Evolutionary conservation across 805 yeast species (phyloP).

Genomic region (Saccharomyces cerevisiae): DNA sequence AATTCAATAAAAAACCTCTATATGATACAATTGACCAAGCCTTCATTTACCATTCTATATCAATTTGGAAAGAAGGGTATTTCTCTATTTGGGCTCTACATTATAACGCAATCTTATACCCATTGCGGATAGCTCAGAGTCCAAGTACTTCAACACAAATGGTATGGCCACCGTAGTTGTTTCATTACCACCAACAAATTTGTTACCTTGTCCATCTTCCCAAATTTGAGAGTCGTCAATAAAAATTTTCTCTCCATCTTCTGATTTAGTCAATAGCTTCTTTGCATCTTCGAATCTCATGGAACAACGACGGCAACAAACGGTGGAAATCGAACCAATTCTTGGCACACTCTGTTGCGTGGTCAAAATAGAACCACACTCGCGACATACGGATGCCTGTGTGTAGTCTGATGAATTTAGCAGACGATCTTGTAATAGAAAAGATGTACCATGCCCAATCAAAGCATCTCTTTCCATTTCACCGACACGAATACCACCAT

Average conservation of each 20-base stretch:
- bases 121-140: conserved; percentile 94
- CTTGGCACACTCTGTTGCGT: conserved; percentile 89
- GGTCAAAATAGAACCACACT: conserved; percentile 86
- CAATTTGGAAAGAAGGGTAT: neutral
- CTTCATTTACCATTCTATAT: neutral
- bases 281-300: conserved; percentile 51
- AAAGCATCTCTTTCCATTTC: conserved; percentile 99
- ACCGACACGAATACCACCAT: conserved; percentile 99
- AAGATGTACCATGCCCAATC: conserved; percentile 97
- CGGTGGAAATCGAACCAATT: conserved; percentile 68
- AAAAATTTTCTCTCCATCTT: conserved; percentile 31
- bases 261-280: conserved; percentile 32
- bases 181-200: conserved; percentile 83
- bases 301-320: conserved; percentile 90
- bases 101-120: conserved; percentile 89
- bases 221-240: conserved; percentile 71
- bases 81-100: conserved; percentile 50
- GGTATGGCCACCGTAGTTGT: conserved; percentile 97
- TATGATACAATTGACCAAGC: neutral
- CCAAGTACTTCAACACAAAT: conserved; percentile 88
- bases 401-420: conserved; percentile 94
- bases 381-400: conserved; percentile 80
- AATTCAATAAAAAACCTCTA: neutral
- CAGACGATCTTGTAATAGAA: conserved; percentile 85
- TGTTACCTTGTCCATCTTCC: conserved; percentile 96